These are phyloP conservation scores for Sporothrix protearum DNA, from an alignment of 2,329 filamentous ascomycete species.

Conservation along the genomic window DNA sequence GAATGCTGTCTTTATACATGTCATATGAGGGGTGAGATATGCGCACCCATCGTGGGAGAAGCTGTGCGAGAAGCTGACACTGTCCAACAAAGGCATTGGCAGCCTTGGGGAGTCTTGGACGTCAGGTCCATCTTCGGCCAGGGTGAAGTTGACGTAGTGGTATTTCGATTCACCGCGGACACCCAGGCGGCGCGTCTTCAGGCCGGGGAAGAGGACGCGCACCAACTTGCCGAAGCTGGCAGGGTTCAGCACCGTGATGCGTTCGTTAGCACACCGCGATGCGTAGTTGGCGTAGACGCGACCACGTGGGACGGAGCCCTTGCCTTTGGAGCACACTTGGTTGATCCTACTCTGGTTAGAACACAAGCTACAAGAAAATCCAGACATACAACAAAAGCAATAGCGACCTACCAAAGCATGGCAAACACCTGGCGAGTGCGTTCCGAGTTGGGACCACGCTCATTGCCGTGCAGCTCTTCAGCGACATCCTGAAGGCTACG, in stretches of 20 bases:
- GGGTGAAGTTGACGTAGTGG: constrained; percentile 74
- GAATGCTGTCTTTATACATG: too few relatives aligned
- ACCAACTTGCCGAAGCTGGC: constrained; percentile 98
- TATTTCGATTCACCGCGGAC: constrained; percentile 98
- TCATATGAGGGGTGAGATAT: background rate
- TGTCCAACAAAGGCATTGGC: constrained; percentile 50
- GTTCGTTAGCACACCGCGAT: constrained; percentile 83
- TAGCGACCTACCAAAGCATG: constrained; percentile 72
- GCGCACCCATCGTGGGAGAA: constrained; percentile 45
- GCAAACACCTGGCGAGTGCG: constrained; percentile 81
- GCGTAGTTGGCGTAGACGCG: constrained; percentile 95
- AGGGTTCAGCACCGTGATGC: constrained; percentile 91
- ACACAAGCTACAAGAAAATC: constrained; percentile 22
- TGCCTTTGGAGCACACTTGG: constrained; percentile 67
- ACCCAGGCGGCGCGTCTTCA: constrained; percentile 86
- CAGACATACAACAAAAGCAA: background rate
- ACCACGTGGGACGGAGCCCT: constrained; percentile 84
- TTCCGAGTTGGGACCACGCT: constrained; percentile 76
- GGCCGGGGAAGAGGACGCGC: constrained; percentile 88
- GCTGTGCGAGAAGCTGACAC: constrained; percentile 45
- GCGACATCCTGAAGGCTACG: constrained; percentile 69
- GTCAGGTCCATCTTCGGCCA: constrained; percentile 56
- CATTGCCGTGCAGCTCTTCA: constrained; percentile 71
- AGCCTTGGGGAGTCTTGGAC: constrained; percentile 45
- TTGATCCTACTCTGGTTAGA: constrained; percentile 57